Evolutionary conservation across 2,329 filamentous ascomycete species (phyloP).

Genomic region (Gaeumannomyces tritici): DNA sequence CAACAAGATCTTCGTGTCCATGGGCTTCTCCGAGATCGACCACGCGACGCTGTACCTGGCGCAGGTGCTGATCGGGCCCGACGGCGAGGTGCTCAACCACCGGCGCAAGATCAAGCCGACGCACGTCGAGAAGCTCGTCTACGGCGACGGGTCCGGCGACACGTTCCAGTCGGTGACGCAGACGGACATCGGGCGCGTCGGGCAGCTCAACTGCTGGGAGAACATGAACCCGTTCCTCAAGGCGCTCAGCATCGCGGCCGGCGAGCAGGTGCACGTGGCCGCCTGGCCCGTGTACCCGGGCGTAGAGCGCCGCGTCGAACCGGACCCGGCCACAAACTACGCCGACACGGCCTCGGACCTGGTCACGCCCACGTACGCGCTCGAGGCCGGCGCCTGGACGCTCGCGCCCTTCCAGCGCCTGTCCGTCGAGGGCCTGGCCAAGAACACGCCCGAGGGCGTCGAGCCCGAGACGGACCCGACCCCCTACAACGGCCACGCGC

Average conservation of each 20-base stretch:
- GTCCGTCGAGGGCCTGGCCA: constrained; percentile 31
- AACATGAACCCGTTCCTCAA: constrained; percentile 38
- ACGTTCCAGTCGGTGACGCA: constrained; percentile 29
- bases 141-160: constrained; percentile 31
- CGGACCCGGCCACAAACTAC: constrained; percentile 21
- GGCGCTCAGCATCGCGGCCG: constrained; percentile 31
- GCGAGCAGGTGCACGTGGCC: constrained; percentile 35
- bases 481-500: constrained; percentile 11
- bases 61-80: constrained; percentile 37
- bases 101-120: constrained; percentile 43
- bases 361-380: constrained; percentile 40
- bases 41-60: constrained; percentile 35
- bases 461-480: constrained; percentile 6
- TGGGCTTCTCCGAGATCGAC: constrained; percentile 32
- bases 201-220: constrained; percentile 39
- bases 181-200: constrained; percentile 29
- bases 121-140: constrained; percentile 41
- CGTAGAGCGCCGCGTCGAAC: constrained; percentile 25
- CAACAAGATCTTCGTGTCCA: constrained; percentile 27
- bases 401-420: constrained; percentile 38
- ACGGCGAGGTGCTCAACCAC: constrained; percentile 30
- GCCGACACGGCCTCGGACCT: constrained; percentile 29
- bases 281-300: constrained; percentile 34
- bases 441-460: constrained; percentile 27
- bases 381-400: constrained; percentile 46